Conservation (phyloP, 2,329 filamentous ascomycete species). For the Neonectria faginata region DNA sequence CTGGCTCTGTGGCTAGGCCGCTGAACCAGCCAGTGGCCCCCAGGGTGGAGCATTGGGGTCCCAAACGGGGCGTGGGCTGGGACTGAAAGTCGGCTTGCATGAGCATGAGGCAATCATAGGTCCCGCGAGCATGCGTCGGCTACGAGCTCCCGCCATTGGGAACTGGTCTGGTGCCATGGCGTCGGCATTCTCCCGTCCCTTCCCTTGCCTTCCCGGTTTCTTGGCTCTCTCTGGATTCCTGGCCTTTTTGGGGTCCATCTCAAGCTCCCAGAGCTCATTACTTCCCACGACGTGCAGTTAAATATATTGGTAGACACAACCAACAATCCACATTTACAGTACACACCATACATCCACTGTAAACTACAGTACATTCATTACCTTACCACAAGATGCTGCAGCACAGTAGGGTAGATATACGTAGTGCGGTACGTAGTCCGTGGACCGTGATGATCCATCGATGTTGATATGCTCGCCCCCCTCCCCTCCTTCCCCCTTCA, state of each 20-base stretch:
- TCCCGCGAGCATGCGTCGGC: slow-evolving; percentile 6
- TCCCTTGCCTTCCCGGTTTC: not conserved
- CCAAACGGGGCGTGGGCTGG: not conserved
- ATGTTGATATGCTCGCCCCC: slow-evolving; percentile 9
- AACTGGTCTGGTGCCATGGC: slow-evolving; percentile 8
- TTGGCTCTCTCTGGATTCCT: not conserved
- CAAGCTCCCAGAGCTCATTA: not conserved
- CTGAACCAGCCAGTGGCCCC: slow-evolving; percentile 25
- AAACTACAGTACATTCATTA: not conserved
- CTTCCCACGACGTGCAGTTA: not conserved
- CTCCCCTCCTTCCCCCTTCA: slow-evolving; percentile 13
- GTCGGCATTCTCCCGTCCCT: not conserved
- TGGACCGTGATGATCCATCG: slow-evolving; percentile 11
- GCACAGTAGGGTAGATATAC: not conserved
- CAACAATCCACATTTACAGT: not conserved
- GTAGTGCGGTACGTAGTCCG: slow-evolving; percentile 14
- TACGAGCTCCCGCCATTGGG: slow-evolving; percentile 7
- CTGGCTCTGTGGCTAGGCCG: slow-evolving; percentile 6
- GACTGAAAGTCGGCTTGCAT: slow-evolving; percentile 6
- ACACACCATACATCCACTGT: too few species aligned
- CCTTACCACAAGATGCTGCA: not conserved
- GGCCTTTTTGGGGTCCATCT: not conserved
- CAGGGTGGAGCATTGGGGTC: not conserved
- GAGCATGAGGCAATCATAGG: slow-evolving; percentile 9
- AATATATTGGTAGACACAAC: not conserved